Evolutionary conservation across 2,329 filamentous ascomycete genomes (phyloP), one percentile per base, ranked within the genome.

Genomic region (Ceratocystis alfenasii): DNA sequence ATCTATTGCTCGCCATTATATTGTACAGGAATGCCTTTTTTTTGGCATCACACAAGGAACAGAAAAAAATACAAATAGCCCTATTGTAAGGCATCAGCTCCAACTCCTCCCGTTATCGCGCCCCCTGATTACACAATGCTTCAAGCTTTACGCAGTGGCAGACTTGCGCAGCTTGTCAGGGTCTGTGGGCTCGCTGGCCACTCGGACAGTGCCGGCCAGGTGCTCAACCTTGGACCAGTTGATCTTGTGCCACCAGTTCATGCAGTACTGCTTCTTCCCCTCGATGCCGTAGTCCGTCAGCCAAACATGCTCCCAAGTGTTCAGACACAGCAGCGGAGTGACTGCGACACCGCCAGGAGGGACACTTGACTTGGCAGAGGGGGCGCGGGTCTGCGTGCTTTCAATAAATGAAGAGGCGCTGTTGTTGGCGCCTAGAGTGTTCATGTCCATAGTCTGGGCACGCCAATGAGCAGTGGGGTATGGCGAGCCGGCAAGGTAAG

Each of bases 281-380:
- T 79, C 80, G 36, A 85, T 73, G 63, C 83, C 83, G 75, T 89
- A 96, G 75, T 97, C 91, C 65, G 83, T 82, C 74, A 97, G 78
- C 84, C 89, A 99, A 7, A 88, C 87, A 76, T 97, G 94, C 79
- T 97, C 87, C 94, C 94, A 99, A 4, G 91, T 96, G 77, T 91
- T 97, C 68, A 97, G 82, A 74, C 93, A 96, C 71, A 99, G 78
- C 68, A 97, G 80, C 12, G 93, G 92, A 66, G 85, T 80, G 44
- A 92, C 75, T 62, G 87, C 81, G 69, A 84, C 81, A 67, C 86
- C 87, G 48, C 87, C 88, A 1, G 87, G 85, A 15, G 65, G 68
- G 63, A 73, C 70, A 69, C 70, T 72, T 68, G 68, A 71, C 30
- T 68, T 72, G 22, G 69, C 67, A n/a, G 66, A 65, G 36, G 45